These are phyloP conservation scores for Leucosporidium yakuticum DNA, from an alignment of 768 basidiomycete genomes.

Conservation along the genomic window DNA sequence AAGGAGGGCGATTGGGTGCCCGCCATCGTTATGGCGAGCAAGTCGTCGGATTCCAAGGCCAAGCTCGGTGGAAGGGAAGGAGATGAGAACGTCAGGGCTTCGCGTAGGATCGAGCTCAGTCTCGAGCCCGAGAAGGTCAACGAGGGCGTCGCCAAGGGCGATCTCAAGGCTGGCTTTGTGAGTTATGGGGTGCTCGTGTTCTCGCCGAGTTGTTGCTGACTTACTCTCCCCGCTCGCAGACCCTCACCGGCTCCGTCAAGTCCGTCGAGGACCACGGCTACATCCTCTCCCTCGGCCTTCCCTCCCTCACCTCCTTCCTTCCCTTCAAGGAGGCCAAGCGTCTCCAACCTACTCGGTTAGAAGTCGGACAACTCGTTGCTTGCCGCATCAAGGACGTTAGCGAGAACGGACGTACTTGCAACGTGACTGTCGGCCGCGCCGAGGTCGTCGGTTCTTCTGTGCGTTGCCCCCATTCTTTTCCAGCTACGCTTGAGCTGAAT, in stretches of 20 bases:
- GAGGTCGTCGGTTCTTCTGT: slow-evolving; percentile 56
- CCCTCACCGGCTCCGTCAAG: slow-evolving; percentile 66
- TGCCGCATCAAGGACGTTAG: slow-evolving; percentile 63
- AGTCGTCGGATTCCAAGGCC: slow-evolving; percentile 59
- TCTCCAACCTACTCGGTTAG: slow-evolving; percentile 46
- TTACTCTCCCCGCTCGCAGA: slow-evolving; percentile 47
- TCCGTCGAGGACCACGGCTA: slow-evolving; percentile 94
- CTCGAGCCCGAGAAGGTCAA: slow-evolving; percentile 80
- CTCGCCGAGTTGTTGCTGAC: not conserved
- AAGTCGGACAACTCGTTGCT: slow-evolving; percentile 63
- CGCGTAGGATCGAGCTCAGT: slow-evolving; percentile 76
- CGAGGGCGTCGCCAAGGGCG: slow-evolving; percentile 65
- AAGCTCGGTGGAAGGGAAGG: slow-evolving; percentile 55
- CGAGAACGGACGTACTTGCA: slow-evolving; percentile 72
- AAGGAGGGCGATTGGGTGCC: slow-evolving; percentile 78
- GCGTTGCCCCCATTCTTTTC: not conserved
- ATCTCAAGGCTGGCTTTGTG: slow-evolving; percentile 69
- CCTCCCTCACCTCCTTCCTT: slow-evolving; percentile 75
- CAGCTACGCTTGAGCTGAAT: not conserved
- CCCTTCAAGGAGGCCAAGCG: slow-evolving; percentile 65
- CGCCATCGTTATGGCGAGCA: slow-evolving; percentile 64
- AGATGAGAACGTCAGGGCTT: slow-evolving; percentile 61
- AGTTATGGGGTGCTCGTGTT: slow-evolving; percentile 43
- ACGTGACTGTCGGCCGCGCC: slow-evolving; percentile 55
- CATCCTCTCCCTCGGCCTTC: slow-evolving; percentile 73